Conservation (phyloP, 495 filamentous ascomycete species). For the Lichenothelia convexa region DNA sequence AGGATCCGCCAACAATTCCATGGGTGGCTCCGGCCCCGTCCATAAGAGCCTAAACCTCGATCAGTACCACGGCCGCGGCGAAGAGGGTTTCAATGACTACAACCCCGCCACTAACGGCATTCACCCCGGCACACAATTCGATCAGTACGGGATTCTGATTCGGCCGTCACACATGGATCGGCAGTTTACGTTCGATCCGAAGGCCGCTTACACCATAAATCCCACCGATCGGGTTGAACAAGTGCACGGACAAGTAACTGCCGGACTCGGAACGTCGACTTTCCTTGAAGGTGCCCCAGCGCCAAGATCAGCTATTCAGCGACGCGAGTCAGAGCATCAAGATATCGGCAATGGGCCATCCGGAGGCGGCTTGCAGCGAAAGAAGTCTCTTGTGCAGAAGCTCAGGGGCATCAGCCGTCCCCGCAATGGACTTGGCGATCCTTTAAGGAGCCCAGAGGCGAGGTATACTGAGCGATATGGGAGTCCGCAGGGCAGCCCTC, state of each 20-base stretch:
- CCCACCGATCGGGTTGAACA: conserved; percentile 41
- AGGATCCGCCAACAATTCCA: conserved; percentile 73
- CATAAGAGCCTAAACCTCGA: conserved; percentile 69
- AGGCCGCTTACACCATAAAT: conserved; percentile 34
- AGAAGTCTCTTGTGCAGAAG: conserved; percentile 76
- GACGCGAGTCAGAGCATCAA: conserved; percentile 49
- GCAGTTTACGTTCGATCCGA: too few species aligned
- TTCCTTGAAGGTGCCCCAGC: conserved; percentile 92
- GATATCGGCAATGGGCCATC: conserved; percentile 8
- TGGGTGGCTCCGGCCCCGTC: conserved; percentile 75
- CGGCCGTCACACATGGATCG: too few species aligned
- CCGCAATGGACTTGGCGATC: conserved; percentile 10
- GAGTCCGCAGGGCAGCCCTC: conserved; percentile 12
- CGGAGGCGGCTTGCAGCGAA: conserved; percentile 55
- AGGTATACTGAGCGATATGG: conserved; percentile 10
- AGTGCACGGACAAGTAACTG: conserved; percentile 64
- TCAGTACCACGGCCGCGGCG: conserved; percentile 59
- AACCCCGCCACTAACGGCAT: conserved; percentile 20
- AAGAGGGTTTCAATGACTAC: conserved; percentile 76
- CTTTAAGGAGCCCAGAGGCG: conserved; percentile 15
- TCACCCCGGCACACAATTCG: too few species aligned
- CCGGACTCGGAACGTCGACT: conserved; percentile 84
- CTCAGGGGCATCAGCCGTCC: conserved; percentile 24
- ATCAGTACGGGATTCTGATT: too few species aligned
- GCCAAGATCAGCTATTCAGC: conserved; percentile 63